Evolutionary conservation across 306 rosid species (phyloP).

Genomic region (Arachis hypogaea): DNA sequence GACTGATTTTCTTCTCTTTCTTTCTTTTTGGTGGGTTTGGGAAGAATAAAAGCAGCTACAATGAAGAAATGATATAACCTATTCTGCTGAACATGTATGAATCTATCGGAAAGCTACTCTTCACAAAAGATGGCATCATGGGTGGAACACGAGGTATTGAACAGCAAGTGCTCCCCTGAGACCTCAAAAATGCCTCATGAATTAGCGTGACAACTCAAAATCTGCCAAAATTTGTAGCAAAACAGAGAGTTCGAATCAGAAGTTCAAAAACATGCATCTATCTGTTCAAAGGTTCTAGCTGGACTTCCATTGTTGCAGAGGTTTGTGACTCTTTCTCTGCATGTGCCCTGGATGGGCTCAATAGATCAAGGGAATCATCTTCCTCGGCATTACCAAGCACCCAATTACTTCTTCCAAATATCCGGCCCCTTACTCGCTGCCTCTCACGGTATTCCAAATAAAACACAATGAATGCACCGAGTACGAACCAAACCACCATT

Average conservation of each 20-base stretch:
- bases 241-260: conserved; percentile 32
- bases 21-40: neutral
- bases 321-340: conserved; percentile 54
- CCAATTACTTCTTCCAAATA: conserved; percentile 77
- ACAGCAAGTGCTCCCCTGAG: conserved; percentile 35
- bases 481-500: conserved; percentile 69
- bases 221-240: conserved; percentile 38
- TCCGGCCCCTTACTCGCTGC: conserved; percentile 47
- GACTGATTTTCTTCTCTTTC: conserved; percentile 13
- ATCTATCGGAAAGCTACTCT: conserved; percentile 40
- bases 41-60: conserved; percentile 23
- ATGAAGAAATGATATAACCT: conserved; percentile 37
- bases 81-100: conserved; percentile 36
- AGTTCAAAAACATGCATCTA: conserved; percentile 43
- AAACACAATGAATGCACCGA: conserved; percentile 52
- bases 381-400: conserved; percentile 80
- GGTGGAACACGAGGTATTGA: conserved; percentile 24
- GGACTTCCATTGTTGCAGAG: conserved; percentile 81
- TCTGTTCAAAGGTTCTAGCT: conserved; percentile 81
- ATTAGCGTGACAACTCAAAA: conserved; percentile 41
- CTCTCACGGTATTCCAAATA: conserved; percentile 68
- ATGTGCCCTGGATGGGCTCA: conserved; percentile 51
- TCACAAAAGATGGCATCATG: conserved; percentile 41
- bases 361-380: conserved; percentile 82
- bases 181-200: conserved; percentile 44